phyloP scores from a whole-genome alignment of 2,329 filamentous ascomycete genomes.

The Neonectria coccinea region DNA sequence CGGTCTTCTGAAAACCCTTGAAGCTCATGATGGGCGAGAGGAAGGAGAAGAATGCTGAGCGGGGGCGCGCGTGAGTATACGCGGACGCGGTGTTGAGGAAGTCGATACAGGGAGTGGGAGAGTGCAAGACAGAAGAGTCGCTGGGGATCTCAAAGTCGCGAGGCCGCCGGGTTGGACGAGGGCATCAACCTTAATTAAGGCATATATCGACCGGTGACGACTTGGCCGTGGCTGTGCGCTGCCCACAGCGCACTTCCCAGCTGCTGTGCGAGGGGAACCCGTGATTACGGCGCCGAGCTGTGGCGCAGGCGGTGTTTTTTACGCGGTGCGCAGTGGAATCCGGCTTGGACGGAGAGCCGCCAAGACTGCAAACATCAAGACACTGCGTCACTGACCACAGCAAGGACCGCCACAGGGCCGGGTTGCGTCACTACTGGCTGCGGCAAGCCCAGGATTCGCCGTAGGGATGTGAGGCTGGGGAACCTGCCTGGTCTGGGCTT shows the following conservation, averaged over 20 bases:
- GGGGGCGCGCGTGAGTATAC: slow-evolving; percentile 7
- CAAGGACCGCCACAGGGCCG: neutral
- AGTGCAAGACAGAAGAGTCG: slow-evolving; percentile 26
- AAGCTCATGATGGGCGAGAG: slow-evolving; percentile 81
- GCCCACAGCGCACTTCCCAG: slow-evolving; percentile 4
- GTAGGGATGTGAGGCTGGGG: slow-evolving; percentile 11
- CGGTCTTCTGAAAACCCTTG: slow-evolving; percentile 93
- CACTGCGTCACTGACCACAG: slow-evolving; percentile 26
- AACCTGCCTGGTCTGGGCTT: slow-evolving; percentile 5
- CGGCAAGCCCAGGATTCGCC: slow-evolving; percentile 8
- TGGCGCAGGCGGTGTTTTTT: slow-evolving; percentile 27
- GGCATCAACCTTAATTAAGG: slow-evolving; percentile 44
- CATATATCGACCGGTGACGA: slow-evolving; percentile 48
- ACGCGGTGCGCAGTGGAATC: slow-evolving; percentile 3
- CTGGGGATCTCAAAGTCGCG: slow-evolving; percentile 40
- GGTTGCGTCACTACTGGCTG: slow-evolving; percentile 24
- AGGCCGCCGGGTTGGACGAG: slow-evolving; percentile 45
- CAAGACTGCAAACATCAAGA: slow-evolving; percentile 12
- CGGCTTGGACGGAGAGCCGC: slow-evolving; percentile 24
- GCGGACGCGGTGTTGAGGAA: slow-evolving; percentile 18
- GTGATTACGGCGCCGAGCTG: slow-evolving; percentile 1
- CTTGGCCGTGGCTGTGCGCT: slow-evolving; percentile 43
- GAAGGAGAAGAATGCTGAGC: neutral
- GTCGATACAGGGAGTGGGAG: slow-evolving; percentile 21
- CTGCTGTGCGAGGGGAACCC: neutral